Percentiles rank a stretch among this genome's conserved stretches.
Evolutionary conservation across 2,329 filamentous ascomycete species (phyloP).

Genomic region (Fusarium pseudocircinatum): DNA sequence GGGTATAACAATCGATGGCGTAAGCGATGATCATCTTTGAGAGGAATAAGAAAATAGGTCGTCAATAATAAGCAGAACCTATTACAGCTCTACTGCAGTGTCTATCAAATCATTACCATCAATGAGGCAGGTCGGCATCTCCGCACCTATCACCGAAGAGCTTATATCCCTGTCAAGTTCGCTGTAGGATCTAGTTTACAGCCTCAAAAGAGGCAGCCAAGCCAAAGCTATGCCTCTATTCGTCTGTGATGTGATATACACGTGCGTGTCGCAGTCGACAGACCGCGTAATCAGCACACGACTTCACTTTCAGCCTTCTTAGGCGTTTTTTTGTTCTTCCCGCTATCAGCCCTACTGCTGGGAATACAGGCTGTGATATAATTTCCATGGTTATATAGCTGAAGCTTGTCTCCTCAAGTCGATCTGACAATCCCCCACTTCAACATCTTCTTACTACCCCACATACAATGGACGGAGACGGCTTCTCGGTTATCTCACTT

Average conservation of each 20-base stretch:
- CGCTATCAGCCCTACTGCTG: slow-evolving; percentile 14
- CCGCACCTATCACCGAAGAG: slow-evolving; percentile 1
- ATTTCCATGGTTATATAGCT: neutral
- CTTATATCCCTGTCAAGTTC: neutral
- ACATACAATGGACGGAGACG: slow-evolving; percentile 46
- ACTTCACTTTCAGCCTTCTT: slow-evolving; percentile 4
- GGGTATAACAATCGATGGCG: slow-evolving; percentile 9
- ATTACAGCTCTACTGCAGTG: neutral
- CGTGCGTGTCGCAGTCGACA: slow-evolving; percentile 4
- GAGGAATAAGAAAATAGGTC: neutral
- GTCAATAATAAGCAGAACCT: neutral
- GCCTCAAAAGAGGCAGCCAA: slow-evolving; percentile 26
- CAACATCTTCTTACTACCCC: neutral
- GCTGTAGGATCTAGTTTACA: slow-evolving; percentile 3
- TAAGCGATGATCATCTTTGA: slow-evolving; percentile 15
- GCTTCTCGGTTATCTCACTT: slow-evolving; percentile 49
- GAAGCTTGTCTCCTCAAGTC: slow-evolving; percentile 1
- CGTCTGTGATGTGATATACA: neutral
- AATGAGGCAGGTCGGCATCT: slow-evolving; percentile 1
- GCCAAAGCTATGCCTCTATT: slow-evolving; percentile 17
- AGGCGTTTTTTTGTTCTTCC: slow-evolving; percentile 1
- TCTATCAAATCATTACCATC: neutral
- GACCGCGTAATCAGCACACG: slow-evolving; percentile 29
- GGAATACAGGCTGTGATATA: neutral
- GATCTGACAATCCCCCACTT: slow-evolving; percentile 1